phyloP scores from a whole-genome alignment of 108 stramenopile species.

The Fistulifera pelliculosa region DNA sequence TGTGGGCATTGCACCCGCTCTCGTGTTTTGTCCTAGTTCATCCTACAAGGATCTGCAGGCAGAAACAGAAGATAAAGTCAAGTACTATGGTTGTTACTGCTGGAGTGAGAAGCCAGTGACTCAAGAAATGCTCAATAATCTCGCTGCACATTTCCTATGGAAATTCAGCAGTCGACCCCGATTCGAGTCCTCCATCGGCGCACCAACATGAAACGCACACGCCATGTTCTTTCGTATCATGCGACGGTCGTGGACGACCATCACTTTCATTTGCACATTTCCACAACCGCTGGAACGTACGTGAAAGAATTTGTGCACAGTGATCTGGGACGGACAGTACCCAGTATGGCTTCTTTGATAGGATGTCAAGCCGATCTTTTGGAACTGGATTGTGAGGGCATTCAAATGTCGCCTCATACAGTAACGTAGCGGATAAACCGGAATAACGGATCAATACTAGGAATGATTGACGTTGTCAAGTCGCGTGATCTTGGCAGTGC shows the following conservation, averaged over 20 bases:
- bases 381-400: conserved; percentile 74
- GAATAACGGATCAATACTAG: too few species aligned
- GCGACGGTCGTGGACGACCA: conserved; percentile 54
- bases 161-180: conserved; percentile 70
- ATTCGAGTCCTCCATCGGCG: conserved; percentile 75
- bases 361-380: conserved; percentile 68
- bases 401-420: conserved; percentile 21
- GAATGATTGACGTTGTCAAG: too few species aligned
- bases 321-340: conserved; percentile 72
- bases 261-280: conserved; percentile 54
- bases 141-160: conserved; percentile 29
- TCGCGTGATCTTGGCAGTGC: too few species aligned
- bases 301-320: conserved; percentile 89
- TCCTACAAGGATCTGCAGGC: conserved; percentile 50
- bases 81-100: conserved; percentile 71
- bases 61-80: conserved; percentile 76
- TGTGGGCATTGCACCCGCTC: conserved; percentile 39
- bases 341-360: conserved; percentile 55
- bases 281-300: conserved; percentile 71
- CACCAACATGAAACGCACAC: conserved; percentile 40
- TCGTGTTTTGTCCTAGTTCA: conserved; percentile 31
- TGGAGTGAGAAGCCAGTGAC: conserved; percentile 44
- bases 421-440: too few species aligned
- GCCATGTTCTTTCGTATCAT: conserved; percentile 33
- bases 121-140: conserved; percentile 14